Base-by-base conservation (phyloP, 2,329 filamentous ascomycete genomes). In the Microcyclosporella mali region DNA sequence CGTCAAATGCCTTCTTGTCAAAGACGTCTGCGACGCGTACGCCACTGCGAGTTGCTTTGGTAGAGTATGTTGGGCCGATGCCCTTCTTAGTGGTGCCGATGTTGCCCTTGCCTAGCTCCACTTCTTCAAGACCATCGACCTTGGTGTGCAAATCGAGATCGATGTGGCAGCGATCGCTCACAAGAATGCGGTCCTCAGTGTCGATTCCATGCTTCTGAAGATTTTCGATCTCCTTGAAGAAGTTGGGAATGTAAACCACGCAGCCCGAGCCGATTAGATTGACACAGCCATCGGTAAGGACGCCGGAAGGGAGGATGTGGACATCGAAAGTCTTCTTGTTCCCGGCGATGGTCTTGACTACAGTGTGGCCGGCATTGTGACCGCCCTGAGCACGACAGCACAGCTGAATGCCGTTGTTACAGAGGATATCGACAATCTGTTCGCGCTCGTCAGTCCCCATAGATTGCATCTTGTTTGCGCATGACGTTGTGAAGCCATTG, bases 261-360 rank as follows among this genome's bases (percentile, higher is more conserved):
- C 81, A 82, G 46, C 84, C 68, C 55, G 59, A 62, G 29, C 71
- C 85, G 60, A 89, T 83, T 44, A 89, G 70, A 68, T 88, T 89
- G 56, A 79, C 73, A 62, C 78, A 85, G 33, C 70, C 69, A 6
- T 83, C 81, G 60, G 84, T 85, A 52, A 89, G 72, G 47, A 89
- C 74, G 46, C 85, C 85, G 43, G 79, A 84, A 17, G 81, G 62
- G 37, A 83, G 67, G 46, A 84, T 74, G 61, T 82, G 77, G 51
- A 78, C 77, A 64, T 73, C 74, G 60, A 70, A 76, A 46, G 59
- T 68, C 35, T 36, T 44, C 48, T 65, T 61, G 40, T 44, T 53
- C 28, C 48, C 48, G n/a, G 33, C 33, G 40, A 69, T 67, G 48
- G 69, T 64, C 54, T 68, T 64, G 35, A 63, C 61, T 50, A 64